phyloP scores from a whole-genome alignment of 2,329 filamentous ascomycete genomes.

The Neonectria ditissima region DNA sequence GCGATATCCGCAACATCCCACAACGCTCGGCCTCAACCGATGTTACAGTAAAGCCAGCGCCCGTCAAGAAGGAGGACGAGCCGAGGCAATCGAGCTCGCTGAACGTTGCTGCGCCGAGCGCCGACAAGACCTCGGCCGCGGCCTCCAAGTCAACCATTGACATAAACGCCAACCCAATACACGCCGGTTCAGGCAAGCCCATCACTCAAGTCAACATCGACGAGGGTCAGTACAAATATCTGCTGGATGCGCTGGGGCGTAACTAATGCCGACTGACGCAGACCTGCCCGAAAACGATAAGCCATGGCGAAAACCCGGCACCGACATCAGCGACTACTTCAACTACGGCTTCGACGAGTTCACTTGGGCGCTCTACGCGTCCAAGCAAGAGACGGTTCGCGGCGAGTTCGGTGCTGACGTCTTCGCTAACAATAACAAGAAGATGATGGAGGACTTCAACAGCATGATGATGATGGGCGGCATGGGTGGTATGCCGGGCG shows the following conservation, averaged over 20 bases:
- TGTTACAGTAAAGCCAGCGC: conserved; percentile 57
- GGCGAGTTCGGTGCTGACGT: conserved; percentile 78
- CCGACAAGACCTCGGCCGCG: conserved; percentile 70
- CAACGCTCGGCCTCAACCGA: conserved; percentile 69
- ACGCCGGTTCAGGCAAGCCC: conserved; percentile 83
- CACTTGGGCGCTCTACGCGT: conserved; percentile 93
- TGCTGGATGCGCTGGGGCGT: background rate
- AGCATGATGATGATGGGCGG: conserved; percentile 75
- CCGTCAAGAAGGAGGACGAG: conserved; percentile 60
- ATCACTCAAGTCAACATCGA: conserved; percentile 82
- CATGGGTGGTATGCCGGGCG: conserved; percentile 56
- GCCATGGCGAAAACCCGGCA: conserved; percentile 94
- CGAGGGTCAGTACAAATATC: conserved; percentile 58
- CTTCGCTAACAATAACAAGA: conserved; percentile 76
- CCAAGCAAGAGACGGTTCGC: conserved; percentile 85
- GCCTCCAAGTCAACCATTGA: conserved; percentile 86
- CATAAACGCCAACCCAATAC: conserved; percentile 83
- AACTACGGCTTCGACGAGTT: conserved; percentile 99
- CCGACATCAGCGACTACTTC: conserved; percentile 97
- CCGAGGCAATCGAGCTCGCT: conserved; percentile 47
- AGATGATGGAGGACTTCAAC: conserved; percentile 79
- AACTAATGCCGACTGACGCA: conserved; percentile 41
- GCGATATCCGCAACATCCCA: conserved; percentile 74
- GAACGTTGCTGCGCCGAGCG: conserved; percentile 57
- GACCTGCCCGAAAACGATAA: conserved; percentile 85